A percentile compares a stretch with the other conserved stretches of the same genome.
phyloP scores from a whole-genome alignment of 495 filamentous ascomycete species.

The Podospora bellae-mahoneyi region DNA sequence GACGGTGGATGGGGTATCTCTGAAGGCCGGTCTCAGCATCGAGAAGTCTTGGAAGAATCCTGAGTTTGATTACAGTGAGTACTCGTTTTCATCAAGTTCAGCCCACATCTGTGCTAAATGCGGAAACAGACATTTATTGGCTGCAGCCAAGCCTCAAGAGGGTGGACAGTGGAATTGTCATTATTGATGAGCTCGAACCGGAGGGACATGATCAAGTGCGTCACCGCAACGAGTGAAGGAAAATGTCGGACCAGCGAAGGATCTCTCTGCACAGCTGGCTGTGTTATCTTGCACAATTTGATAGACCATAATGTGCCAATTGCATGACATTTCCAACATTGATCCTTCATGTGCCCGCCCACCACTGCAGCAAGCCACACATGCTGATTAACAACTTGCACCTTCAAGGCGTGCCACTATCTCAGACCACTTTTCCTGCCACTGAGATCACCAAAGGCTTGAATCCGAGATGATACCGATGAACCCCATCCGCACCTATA shows the following conservation, averaged over 20 bases:
- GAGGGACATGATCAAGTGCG: neutral
- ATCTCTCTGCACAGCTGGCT: neutral
- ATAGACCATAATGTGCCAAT: neutral
- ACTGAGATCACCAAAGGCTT: neutral
- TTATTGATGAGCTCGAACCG: slow-evolving; percentile 1
- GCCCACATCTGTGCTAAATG: neutral
- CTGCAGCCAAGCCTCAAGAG: slow-evolving; percentile 13
- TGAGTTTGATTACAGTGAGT: slow-evolving; percentile 19
- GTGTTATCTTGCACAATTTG: neutral
- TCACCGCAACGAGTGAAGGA: neutral
- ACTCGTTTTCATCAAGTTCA: neutral
- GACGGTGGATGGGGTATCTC: neutral
- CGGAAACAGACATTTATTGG: slow-evolving; percentile 17
- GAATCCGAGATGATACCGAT: neutral
- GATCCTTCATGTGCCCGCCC: too few relatives aligned
- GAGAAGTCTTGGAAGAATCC: slow-evolving; percentile 8
- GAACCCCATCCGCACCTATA: neutral
- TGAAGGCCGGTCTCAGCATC: slow-evolving; percentile 11
- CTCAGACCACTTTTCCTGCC: neutral
- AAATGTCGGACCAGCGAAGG: neutral
- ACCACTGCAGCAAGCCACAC: too few relatives aligned
- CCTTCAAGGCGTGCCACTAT: neutral
- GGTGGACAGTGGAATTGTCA: slow-evolving; percentile 16
- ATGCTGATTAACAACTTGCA: too few relatives aligned
- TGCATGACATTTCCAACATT: neutral